phyloP scores from a whole-genome alignment of 495 filamentous ascomycete species.

The Parathielavia hyrcaniae region DNA sequence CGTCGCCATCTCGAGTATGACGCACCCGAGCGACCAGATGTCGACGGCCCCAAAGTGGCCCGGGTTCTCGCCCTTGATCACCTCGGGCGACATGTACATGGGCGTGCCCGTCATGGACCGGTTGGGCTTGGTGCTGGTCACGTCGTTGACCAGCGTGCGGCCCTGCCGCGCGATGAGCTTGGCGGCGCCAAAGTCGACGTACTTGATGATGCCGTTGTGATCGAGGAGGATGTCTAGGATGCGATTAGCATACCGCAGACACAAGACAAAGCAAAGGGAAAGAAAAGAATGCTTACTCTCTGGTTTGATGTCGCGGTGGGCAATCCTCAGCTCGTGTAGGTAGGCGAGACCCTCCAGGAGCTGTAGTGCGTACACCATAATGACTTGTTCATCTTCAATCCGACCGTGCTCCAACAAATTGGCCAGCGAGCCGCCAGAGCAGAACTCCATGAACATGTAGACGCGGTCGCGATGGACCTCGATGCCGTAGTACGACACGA shows the following conservation, averaged over 20 bases:
- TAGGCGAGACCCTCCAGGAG: conserved; percentile 94
- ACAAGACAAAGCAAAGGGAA: neutral
- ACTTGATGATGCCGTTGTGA: conserved; percentile 97
- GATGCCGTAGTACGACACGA: conserved; percentile 95
- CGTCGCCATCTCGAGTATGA: conserved; percentile 96
- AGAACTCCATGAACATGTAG: conserved; percentile 99
- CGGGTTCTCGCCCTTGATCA: conserved; percentile 77
- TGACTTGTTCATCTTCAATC: conserved; percentile 96
- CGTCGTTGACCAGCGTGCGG: conserved; percentile 66
- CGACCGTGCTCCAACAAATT: conserved; percentile 86
- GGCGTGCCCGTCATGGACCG: conserved; percentile 95
- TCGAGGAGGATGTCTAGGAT: conserved; percentile 83
- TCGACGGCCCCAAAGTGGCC: conserved; percentile 83
- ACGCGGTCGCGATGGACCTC: conserved; percentile 98
- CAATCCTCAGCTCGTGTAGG: conserved; percentile 80
- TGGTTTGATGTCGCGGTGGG: conserved; percentile 97
- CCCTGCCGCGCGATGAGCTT: conserved; percentile 95
- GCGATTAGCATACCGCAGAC: neutral
- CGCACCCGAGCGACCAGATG: conserved; percentile 95
- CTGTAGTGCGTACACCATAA: conserved; percentile 95
- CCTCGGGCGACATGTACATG: conserved; percentile 99
- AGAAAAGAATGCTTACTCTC: conserved; percentile 59
- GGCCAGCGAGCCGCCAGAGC: conserved; percentile 89
- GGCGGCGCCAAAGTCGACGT: conserved; percentile 96
- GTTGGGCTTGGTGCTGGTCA: conserved; percentile 60